A percentile compares a stretch with the other conserved stretches of the same genome.
Conservation (phyloP, 1,139 yeast species). For the Entelexis sorbosivorans region DNA sequence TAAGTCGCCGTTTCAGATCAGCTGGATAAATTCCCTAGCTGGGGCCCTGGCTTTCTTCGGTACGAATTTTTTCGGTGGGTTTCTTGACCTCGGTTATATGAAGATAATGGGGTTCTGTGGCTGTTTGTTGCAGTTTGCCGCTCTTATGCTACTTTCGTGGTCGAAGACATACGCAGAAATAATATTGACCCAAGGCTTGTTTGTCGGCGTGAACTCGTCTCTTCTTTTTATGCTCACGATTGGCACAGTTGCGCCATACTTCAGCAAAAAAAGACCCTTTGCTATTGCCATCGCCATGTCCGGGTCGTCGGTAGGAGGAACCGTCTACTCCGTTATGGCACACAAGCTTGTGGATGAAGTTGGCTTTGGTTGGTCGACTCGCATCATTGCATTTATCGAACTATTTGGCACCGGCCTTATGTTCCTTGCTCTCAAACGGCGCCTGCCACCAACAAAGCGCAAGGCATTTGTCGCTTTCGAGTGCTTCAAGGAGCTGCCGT, state of each 20-base stretch:
- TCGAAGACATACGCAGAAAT: slow-evolving; percentile 27
- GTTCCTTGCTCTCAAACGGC: slow-evolving; percentile 23
- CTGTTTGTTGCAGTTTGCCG: slow-evolving; percentile 38
- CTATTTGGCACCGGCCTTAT: slow-evolving; percentile 25
- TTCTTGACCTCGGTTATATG: slow-evolving; percentile 40
- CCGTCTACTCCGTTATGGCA: slow-evolving; percentile 41
- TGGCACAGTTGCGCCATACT: slow-evolving; percentile 39
- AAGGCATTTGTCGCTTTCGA: slow-evolving; percentile 27
- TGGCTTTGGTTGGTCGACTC: slow-evolving; percentile 45
- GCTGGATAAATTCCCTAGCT: slow-evolving; percentile 57
- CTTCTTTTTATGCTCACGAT: slow-evolving; percentile 34
- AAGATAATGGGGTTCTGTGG: slow-evolving; percentile 35
- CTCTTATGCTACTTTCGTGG: slow-evolving; percentile 31
- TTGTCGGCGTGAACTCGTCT: slow-evolving; percentile 42
- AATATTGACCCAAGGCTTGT: slow-evolving; percentile 45
- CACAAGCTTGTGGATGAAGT: slow-evolving; percentile 32
- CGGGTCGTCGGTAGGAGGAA: slow-evolving; percentile 57
- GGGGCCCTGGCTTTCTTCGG: slow-evolving; percentile 42
- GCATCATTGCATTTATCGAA: slow-evolving; percentile 37
- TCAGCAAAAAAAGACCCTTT: slow-evolving; percentile 43
- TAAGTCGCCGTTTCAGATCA: slow-evolving; percentile 38
- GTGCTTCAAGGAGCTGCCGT: slow-evolving; percentile 28
- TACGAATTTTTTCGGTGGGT: slow-evolving; percentile 49
- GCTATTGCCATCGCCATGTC: slow-evolving; percentile 49
- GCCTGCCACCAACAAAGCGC: slow-evolving; percentile 28